Conservation (phyloP, 805 yeast genomes). For the Metschnikowia vanudenii region DNA sequence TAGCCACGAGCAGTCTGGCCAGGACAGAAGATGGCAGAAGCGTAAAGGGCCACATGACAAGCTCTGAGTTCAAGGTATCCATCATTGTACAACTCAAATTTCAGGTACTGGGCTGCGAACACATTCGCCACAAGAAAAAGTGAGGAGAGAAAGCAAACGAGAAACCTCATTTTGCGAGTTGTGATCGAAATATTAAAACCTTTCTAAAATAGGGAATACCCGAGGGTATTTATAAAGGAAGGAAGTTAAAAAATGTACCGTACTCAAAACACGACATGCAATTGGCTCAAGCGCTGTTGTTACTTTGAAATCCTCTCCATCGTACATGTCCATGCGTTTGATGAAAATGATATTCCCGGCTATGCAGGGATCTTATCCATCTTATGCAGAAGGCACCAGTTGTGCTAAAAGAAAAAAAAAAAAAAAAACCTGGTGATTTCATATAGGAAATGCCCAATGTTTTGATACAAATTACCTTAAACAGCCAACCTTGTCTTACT, state of each 20-base stretch:
- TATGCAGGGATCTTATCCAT: too few species aligned
- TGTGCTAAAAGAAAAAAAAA: too few species aligned
- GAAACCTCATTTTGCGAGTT: neutral
- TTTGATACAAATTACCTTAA: too few species aligned
- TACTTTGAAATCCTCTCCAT: neutral
- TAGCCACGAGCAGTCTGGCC: constrained; percentile 1
- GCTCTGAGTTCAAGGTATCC: constrained; percentile 4
- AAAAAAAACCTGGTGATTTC: too few species aligned
- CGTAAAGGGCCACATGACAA: constrained; percentile 5
- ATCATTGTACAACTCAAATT: constrained; percentile 5
- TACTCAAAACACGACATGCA: neutral
- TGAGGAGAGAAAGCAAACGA: constrained; percentile 2
- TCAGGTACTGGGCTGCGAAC: constrained; percentile 1
- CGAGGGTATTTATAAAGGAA: constrained; percentile 2
- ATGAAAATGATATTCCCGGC: neutral
- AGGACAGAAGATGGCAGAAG: constrained; percentile 7
- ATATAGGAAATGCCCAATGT: too few species aligned
- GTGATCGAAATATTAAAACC: neutral
- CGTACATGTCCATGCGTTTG: constrained; percentile 2
- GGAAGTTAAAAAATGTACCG: neutral
- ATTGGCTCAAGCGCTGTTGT: neutral
- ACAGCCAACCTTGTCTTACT: too few species aligned
- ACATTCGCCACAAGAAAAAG: constrained; percentile 1
- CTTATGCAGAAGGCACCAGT: too few species aligned
- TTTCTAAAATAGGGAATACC: too few species aligned